Conservation (phyloP, 176 grass and related monocot genomes). For the Carex littledalei region DNA sequence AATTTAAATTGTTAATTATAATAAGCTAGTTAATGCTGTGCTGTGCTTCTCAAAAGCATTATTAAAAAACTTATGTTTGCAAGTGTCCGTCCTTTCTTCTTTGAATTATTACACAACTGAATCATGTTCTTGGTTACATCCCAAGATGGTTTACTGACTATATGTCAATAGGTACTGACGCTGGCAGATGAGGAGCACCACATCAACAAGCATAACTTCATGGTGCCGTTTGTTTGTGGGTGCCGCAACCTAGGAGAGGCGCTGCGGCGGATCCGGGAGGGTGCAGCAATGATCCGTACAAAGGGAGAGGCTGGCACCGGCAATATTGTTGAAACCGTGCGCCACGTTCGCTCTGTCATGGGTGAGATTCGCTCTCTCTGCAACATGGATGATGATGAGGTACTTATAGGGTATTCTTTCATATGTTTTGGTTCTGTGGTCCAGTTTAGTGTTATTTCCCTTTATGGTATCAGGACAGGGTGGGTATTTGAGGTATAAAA, state of each 20-base stretch:
- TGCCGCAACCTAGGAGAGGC: constrained; percentile 32
- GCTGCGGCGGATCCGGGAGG: constrained; percentile 24
- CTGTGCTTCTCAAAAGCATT: neutral
- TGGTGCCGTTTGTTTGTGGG: constrained; percentile 31
- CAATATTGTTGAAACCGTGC: constrained; percentile 29
- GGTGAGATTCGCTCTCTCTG: constrained; percentile 47
- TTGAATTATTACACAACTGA: neutral
- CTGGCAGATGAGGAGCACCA: constrained; percentile 26
- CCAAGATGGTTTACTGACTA: neutral
- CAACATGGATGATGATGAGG: constrained; percentile 80
- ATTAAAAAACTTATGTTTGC: neutral
- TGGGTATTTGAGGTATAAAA: neutral
- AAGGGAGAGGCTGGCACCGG: constrained; percentile 36
- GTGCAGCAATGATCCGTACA: constrained; percentile 29
- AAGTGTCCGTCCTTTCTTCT: neutral
- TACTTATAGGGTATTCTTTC: constrained; percentile 3
- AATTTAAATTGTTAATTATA: neutral
- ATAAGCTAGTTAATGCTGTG: neutral
- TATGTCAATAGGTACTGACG: constrained; percentile 31
- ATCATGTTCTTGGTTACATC: neutral
- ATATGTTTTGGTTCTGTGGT: neutral
- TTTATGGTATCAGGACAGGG: neutral
- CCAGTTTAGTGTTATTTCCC: neutral
- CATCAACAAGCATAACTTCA: constrained; percentile 35
- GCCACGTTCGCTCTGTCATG: constrained; percentile 69